Evolutionary conservation across 2,329 filamentous ascomycete genomes (phyloP), one percentile per base, ranked within the genome.

Genomic region (Xenoacremonium recifei): DNA sequence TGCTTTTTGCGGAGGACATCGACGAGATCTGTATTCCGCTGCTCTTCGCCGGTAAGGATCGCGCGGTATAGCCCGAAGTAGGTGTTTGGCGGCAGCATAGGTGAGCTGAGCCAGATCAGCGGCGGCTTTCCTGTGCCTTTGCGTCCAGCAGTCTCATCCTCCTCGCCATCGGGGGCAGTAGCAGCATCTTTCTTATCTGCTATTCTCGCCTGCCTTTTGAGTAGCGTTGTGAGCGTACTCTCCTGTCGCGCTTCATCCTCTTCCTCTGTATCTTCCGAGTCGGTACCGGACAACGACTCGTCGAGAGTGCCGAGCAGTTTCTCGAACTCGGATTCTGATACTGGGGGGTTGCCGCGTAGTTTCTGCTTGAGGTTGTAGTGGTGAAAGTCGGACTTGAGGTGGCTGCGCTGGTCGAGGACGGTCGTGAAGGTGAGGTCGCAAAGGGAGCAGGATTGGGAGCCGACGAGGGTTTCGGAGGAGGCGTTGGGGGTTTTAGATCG

Each of bases 291-390:
- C 45, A 95, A 77, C 58, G 87, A 93, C 71, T 99, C 92, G 54
- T 96, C 88, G 23, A 99, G 72, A 45, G 93, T 82, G 25, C 83
- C 89, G 6, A 97, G 76, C 6, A 96, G 75, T 61, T 85, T 88
- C 62, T 93, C 88, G 53, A 99, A 99, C 23, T 96, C 90, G 6
- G 61, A 64, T 60, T 99, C 93, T 2, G 81, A 80, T 2, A 96
- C 85, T 0, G 87, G 68, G 9, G 76, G 77, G 44, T 76, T 75
- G 0, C 88, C 88, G 35, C 89, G 82, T 42, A 96, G 70, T 70
- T 89, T 95, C 62, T 92, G 87, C 67, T 96, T 97, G 47, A 97
- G 69, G 62, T 99, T 99, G 69, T 96, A 99, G 51, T 85, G 80
- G 64, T 99, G 93, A 36, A 95, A 75, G 59, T 99, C 93, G 9